Conservation (phyloP, 2,329 filamentous ascomycete species). For the Gaeumannomyces tritici region DNA sequence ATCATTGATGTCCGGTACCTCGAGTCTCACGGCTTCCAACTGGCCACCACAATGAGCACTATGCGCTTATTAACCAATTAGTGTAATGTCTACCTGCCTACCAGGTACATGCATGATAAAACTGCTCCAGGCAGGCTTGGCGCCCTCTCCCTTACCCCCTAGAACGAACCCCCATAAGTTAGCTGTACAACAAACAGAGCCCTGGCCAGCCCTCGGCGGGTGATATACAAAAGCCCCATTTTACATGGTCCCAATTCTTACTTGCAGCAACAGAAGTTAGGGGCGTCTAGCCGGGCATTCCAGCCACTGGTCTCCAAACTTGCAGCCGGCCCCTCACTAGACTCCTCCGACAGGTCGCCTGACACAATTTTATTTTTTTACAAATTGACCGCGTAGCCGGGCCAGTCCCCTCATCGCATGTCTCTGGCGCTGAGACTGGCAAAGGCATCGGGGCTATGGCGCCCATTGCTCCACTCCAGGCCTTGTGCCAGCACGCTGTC, state of each 20-base stretch:
- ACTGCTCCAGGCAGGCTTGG: neutral
- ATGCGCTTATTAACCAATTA: neutral
- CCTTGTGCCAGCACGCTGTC: conserved; percentile 64
- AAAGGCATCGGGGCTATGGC: conserved; percentile 74
- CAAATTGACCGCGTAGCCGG: neutral
- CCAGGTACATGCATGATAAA: neutral
- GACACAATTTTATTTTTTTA: neutral
- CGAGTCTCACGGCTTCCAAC: too few species aligned
- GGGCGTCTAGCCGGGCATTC: too few species aligned
- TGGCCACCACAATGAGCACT: too few species aligned
- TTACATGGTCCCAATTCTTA: neutral
- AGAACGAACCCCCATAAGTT: neutral
- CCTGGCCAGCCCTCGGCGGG: neutral
- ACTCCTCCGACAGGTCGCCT: neutral
- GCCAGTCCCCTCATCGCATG: neutral
- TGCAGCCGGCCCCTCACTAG: neutral
- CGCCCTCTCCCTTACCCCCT: neutral
- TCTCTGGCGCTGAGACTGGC: conserved; percentile 57
- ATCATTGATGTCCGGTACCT: too few species aligned
- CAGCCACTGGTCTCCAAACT: neutral
- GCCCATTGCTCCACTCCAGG: conserved; percentile 56
- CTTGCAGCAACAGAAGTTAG: neutral
- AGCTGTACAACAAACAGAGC: neutral
- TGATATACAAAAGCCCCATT: neutral
- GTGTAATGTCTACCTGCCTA: neutral